These are phyloP conservation scores for Viola odorata DNA, from an alignment of 345 rosid species.

Conservation along the genomic window DNA sequence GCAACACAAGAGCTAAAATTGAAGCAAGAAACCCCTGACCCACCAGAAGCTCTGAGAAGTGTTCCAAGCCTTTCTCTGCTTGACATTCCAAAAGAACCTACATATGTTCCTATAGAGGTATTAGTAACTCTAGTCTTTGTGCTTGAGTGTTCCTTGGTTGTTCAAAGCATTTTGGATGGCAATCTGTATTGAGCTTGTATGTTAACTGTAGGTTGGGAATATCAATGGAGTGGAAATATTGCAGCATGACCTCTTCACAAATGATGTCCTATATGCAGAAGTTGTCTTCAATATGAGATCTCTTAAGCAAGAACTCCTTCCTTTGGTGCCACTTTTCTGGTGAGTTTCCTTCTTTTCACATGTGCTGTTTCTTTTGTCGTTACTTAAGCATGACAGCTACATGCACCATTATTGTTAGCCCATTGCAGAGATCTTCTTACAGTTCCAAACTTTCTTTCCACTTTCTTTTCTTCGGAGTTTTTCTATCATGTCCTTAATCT, in stretches of 20 bases:
- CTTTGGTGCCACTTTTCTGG: slow-evolving; percentile 91
- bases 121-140: slow-evolving; percentile 10
- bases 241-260: slow-evolving; percentile 89
- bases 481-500: too few species aligned
- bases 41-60: slow-evolving; percentile 79
- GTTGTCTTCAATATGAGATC: slow-evolving; percentile 82
- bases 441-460: too few species aligned
- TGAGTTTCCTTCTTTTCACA: slow-evolving; percentile 20
- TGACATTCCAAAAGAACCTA: slow-evolving; percentile 92
- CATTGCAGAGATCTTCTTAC: too few species aligned
- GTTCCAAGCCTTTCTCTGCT: slow-evolving; percentile 70
- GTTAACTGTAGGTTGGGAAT: slow-evolving; percentile 57
- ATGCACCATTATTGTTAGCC: too few species aligned
- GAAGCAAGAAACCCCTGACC: slow-evolving; percentile 95
- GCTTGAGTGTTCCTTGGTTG: slow-evolving; percentile 6
- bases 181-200: slow-evolving; percentile 4
- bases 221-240: slow-evolving; percentile 82
- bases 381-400: too few species aligned
- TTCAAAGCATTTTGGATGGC: background rate
- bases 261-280: slow-evolving; percentile 88
- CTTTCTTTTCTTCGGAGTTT: too few species aligned
- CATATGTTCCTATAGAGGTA: slow-evolving; percentile 72
- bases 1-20: slow-evolving; percentile 77
- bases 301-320: slow-evolving; percentile 84
- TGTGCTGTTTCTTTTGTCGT: too few species aligned